Evolutionary conservation across 768 basidiomycete genomes (phyloP).

Genomic region (Phylloporus sp.): DNA sequence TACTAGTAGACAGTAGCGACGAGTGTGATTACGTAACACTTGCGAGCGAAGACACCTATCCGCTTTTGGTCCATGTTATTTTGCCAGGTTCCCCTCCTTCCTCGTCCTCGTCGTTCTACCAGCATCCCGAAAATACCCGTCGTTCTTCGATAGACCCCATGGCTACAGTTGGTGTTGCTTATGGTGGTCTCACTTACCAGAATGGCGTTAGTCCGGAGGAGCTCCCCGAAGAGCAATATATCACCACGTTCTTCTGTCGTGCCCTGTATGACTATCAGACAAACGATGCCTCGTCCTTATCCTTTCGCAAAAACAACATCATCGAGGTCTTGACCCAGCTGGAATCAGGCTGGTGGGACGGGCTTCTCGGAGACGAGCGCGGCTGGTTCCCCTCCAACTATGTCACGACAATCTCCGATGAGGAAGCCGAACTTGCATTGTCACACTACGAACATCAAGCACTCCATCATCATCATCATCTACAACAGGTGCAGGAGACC

Average conservation of each 20-base stretch:
- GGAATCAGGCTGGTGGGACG: conserved; percentile 98
- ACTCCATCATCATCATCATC: conserved; percentile 12
- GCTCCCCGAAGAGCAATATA: conserved; percentile 52
- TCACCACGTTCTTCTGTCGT: conserved; percentile 78
- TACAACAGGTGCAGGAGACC: conserved; percentile 12
- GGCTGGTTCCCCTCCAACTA: conserved; percentile 99
- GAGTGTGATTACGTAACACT: conserved; percentile 24
- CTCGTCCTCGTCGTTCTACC: conserved; percentile 8
- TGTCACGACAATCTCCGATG: conserved; percentile 72
- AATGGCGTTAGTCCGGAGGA: conserved; percentile 25
- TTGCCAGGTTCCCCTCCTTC: conserved; percentile 10
- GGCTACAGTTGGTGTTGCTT: conserved; percentile 24
- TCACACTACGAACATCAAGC: conserved; percentile 26
- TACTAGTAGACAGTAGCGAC: conserved; percentile 11
- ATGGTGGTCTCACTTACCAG: conserved; percentile 19
- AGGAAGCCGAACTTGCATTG: conserved; percentile 71
- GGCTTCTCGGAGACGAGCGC: conserved; percentile 80
- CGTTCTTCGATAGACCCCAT: conserved; percentile 14
- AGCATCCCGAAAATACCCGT: not conserved
- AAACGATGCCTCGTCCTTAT: conserved; percentile 84
- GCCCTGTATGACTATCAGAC: conserved; percentile 90
- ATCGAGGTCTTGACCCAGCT: conserved; percentile 92
- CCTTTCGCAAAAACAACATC: conserved; percentile 81
- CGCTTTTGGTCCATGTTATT: conserved; percentile 14
- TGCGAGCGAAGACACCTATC: conserved; percentile 6